Percentiles rank a stretch among this genome's conserved stretches.
phyloP scores from a whole-genome alignment of 331 rosid genomes.

The Malus hybrid region DNA sequence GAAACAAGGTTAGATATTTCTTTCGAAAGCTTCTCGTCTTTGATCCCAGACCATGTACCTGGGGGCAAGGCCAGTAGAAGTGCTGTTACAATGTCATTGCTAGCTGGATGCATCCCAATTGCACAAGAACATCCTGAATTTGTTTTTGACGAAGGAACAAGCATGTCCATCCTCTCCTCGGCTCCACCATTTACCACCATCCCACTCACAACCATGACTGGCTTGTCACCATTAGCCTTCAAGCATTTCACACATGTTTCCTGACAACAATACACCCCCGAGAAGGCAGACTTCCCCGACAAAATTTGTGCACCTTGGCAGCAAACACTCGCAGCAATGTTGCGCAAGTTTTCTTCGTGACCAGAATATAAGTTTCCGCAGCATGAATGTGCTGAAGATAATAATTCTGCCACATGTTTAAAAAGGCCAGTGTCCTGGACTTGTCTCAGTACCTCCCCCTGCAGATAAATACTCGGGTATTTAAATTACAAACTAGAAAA shows the following conservation, averaged over 20 bases:
- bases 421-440: conserved; percentile 75
- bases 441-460: conserved; percentile 78
- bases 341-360: conserved; percentile 38
- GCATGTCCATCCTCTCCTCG: conserved; percentile 67
- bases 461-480: conserved; percentile 14
- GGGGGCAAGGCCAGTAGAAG: conserved; percentile 78
- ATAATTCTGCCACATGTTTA: conserved; percentile 52
- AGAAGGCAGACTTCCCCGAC: conserved; percentile 34
- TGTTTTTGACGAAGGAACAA: conserved; percentile 62
- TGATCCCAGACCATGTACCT: conserved; percentile 76
- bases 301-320: conserved; percentile 89
- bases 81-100: conserved; percentile 71
- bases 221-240: conserved; percentile 52
- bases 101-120: conserved; percentile 59
- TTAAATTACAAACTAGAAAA: neutral
- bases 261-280: conserved; percentile 51
- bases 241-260: conserved; percentile 65
- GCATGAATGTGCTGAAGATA: conserved; percentile 38
- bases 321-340: conserved; percentile 77
- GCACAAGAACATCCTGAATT: conserved; percentile 35
- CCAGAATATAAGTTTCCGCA: conserved; percentile 18
- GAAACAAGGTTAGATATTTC: conserved; percentile 59
- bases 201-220: conserved; percentile 64
- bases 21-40: conserved; percentile 43
- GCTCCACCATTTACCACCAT: conserved; percentile 57